Conservation (phyloP, 2,329 filamentous ascomycete species). For the Fusarium abutilonis region DNA sequence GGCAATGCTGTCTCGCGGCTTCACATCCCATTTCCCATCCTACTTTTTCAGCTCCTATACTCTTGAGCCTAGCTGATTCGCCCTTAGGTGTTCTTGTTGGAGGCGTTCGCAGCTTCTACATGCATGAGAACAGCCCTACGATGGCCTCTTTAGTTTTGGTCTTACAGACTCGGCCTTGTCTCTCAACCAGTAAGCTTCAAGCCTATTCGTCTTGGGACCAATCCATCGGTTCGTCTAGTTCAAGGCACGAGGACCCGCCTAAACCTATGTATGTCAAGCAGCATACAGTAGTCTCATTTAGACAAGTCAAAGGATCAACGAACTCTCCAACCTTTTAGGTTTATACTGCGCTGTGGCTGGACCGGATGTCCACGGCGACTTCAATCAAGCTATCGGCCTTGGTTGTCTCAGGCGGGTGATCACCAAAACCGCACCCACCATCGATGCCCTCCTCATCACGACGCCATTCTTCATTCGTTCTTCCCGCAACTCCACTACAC, state of each 20-base stretch:
- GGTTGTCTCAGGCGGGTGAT: constrained; percentile 45
- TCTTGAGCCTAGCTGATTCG: constrained; percentile 14
- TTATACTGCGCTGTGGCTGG: constrained; percentile 29
- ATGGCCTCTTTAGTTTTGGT: constrained; percentile 20
- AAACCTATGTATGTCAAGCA: constrained; percentile 9
- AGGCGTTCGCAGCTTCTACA: constrained; percentile 29
- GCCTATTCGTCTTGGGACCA: constrained; percentile 16
- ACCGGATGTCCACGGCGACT: constrained; percentile 8
- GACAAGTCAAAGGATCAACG: constrained; percentile 2
- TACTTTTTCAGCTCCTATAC: constrained; percentile 15
- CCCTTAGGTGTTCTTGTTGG: constrained; percentile 9
- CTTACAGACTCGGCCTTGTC: constrained; percentile 5
- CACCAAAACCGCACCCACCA: constrained; percentile 38
- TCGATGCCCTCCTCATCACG: constrained; percentile 34
- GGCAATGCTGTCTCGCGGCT: constrained; percentile 3
- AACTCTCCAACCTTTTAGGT: constrained; percentile 17
- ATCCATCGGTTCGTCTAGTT: constrained; percentile 3
- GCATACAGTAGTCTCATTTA: not conserved
- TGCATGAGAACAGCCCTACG: constrained; percentile 13
- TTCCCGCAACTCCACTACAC: constrained; percentile 31
- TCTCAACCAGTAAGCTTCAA: constrained; percentile 10
- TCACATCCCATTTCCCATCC: constrained; percentile 21
- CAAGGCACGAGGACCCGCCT: constrained; percentile 11
- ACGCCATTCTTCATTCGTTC: constrained; percentile 34
- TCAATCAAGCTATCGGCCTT: constrained; percentile 34